phyloP scores from a whole-genome alignment of 2,329 filamentous ascomycete genomes.

The Fonsecaea pedrosoi region DNA sequence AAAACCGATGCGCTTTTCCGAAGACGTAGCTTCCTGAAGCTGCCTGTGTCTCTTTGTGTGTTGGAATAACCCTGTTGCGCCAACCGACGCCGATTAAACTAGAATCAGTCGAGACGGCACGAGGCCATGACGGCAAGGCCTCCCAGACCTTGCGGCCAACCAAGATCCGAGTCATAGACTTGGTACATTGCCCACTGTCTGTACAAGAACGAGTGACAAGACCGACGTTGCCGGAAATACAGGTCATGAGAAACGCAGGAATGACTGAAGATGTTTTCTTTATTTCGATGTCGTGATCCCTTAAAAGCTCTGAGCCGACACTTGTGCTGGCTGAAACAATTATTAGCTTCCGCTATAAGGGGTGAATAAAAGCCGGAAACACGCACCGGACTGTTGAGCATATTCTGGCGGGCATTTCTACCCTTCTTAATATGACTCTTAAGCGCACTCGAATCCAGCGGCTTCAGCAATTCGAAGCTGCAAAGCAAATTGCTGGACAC shows the following conservation, averaged over 20 bases:
- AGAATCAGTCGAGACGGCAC: conserved; percentile 3
- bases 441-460: conserved; percentile 90
- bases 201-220: neutral
- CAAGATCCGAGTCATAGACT: neutral
- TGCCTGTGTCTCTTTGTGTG: conserved; percentile 1
- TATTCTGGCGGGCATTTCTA: conserved; percentile 89
- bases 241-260: conserved; percentile 8
- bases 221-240: neutral
- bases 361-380: neutral
- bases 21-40: conserved; percentile 10
- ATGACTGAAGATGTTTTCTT: conserved; percentile 1
- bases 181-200: neutral
- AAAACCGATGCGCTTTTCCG: conserved; percentile 15
- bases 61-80: conserved; percentile 8
- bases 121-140: neutral
- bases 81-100: conserved; percentile 13
- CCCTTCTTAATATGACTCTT: conserved; percentile 99
- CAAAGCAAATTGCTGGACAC: conserved; percentile 92
- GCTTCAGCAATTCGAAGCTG: conserved; percentile 96
- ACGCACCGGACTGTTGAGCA: conserved; percentile 94
- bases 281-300: conserved; percentile 6
- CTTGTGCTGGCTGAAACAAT: conserved; percentile 48
- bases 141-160: neutral
- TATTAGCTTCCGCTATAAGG: conserved; percentile 15
- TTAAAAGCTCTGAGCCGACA: conserved; percentile 55